Evolutionary conservation across 352 stramenopile species (phyloP).

Genomic region (Phytophthora hybrid): DNA sequence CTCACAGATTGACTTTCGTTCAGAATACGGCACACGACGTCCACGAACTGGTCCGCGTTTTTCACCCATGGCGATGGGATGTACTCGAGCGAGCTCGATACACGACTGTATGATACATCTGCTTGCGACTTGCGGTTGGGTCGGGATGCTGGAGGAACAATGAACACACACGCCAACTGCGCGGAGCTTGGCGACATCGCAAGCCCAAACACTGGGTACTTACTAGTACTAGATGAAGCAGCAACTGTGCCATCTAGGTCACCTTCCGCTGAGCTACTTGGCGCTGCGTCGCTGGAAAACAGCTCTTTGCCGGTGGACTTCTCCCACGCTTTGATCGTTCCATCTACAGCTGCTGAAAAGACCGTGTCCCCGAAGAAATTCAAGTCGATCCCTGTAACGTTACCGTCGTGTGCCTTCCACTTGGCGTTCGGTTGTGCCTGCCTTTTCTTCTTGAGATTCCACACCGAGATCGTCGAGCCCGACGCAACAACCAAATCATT

Average conservation of each 20-base stretch:
- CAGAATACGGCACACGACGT: conserved; percentile 61
- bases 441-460: conserved; percentile 69
- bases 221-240: conserved; percentile 28
- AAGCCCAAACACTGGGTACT: conserved; percentile 79
- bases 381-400: conserved; percentile 66
- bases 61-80: conserved; percentile 67
- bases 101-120: conserved; percentile 85
- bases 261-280: conserved; percentile 4
- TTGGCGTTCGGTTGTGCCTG: conserved; percentile 35
- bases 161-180: conserved; percentile 70
- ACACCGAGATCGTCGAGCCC: conserved; percentile 76
- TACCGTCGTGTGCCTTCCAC: conserved; percentile 78
- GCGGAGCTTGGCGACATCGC: conserved; percentile 76
- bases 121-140: conserved; percentile 85
- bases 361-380: conserved; percentile 76
- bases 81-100: conserved; percentile 79
- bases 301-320: conserved; percentile 45
- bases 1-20: conserved; percentile 63
- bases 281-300: conserved; percentile 30
- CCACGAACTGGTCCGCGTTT: conserved; percentile 49
- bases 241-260: conserved; percentile 10
- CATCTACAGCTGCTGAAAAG: conserved; percentile 70
- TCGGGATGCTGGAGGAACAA: conserved; percentile 79
- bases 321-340: conserved; percentile 70
- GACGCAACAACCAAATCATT: conserved; percentile 71